Conservation (phyloP, 352 stramenopile species). For the Globisporangium ultimum region DNA sequence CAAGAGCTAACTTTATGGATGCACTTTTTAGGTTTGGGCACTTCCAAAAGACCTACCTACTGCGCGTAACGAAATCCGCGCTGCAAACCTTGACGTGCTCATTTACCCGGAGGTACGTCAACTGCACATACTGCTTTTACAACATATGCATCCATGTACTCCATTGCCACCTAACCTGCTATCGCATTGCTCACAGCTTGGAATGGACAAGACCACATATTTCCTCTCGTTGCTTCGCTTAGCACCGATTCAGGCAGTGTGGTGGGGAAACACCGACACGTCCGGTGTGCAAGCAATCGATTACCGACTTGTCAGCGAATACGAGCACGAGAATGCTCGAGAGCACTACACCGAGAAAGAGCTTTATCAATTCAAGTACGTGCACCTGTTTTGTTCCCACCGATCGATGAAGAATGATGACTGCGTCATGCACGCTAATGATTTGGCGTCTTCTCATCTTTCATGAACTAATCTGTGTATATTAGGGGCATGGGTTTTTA, state of each 20-base stretch:
- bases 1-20: background rate
- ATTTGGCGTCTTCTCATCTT: background rate
- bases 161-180: background rate
- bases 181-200: constrained; percentile 35
- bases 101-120: constrained; percentile 63
- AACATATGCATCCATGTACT: too few relatives aligned
- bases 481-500: constrained; percentile 67
- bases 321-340: constrained; percentile 43
- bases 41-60: constrained; percentile 47
- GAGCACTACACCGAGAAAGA: constrained; percentile 60
- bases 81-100: constrained; percentile 55
- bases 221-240: constrained; percentile 68
- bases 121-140: background rate
- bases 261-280: constrained; percentile 77
- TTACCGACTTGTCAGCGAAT: constrained; percentile 63
- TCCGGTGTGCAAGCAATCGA: constrained; percentile 63
- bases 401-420: too few relatives aligned
- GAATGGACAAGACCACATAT: constrained; percentile 76
- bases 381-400: background rate
- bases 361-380: constrained; percentile 57
- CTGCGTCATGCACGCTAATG: too few relatives aligned
- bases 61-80: constrained; percentile 43
- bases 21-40: constrained; percentile 34
- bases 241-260: constrained; percentile 63
- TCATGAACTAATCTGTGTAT: background rate